phyloP scores from a whole-genome alignment of 2,329 filamentous ascomycete species.

The Epichloe sibirici region DNA sequence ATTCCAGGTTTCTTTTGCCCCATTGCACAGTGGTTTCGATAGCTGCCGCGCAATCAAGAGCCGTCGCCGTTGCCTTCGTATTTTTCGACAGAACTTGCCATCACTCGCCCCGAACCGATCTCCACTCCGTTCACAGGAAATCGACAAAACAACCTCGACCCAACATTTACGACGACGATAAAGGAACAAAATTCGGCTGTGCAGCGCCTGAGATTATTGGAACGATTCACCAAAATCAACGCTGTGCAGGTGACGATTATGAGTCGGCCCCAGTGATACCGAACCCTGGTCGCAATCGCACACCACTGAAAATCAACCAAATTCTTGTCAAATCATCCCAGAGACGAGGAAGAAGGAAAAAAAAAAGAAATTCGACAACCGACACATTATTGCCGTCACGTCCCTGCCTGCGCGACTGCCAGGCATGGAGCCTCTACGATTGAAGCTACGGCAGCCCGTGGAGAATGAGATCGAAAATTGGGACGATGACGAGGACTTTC shows the following conservation, averaged over 20 bases:
- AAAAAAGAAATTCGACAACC: neutral
- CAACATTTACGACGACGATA: neutral
- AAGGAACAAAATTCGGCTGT: neutral
- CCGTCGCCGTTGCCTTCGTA: neutral
- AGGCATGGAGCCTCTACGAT: conserved; percentile 41
- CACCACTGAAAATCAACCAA: neutral
- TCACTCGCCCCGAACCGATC: neutral
- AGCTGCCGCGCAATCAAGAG: neutral
- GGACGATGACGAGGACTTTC: conserved; percentile 60
- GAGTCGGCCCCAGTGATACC: conserved; percentile 10
- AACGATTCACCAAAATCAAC: neutral
- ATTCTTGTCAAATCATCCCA: neutral
- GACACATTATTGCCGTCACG: conserved; percentile 1
- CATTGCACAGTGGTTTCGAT: neutral
- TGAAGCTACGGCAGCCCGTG: conserved; percentile 41
- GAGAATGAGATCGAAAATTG: conserved; percentile 60
- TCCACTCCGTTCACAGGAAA: neutral
- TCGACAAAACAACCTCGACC: neutral
- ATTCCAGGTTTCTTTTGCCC: neutral
- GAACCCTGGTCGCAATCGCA: conserved; percentile 3
- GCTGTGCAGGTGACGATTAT: conserved; percentile 10
- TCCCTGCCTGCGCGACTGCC: conserved; percentile 7
- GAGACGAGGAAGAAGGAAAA: neutral
- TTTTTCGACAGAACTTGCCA: neutral
- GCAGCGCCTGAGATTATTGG: neutral